Conservation (phyloP, 352 stramenopile species). For the Pythium aristosporum region DNA sequence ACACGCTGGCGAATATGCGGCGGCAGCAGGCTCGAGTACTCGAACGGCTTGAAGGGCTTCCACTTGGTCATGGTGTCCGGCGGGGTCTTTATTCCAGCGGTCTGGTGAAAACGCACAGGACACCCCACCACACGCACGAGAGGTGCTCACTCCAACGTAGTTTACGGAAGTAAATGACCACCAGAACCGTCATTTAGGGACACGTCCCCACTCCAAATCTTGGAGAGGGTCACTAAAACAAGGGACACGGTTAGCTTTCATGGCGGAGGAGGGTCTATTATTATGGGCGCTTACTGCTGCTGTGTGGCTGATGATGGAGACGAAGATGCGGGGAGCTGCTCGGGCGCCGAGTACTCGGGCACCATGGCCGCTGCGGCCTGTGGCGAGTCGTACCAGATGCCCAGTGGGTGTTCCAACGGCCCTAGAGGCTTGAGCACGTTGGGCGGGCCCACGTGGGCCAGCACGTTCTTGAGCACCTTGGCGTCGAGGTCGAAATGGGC, state of each 20-base stretch:
- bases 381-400: slow-evolving; percentile 50
- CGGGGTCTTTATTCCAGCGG: slow-evolving; percentile 15
- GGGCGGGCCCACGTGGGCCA: slow-evolving; percentile 42
- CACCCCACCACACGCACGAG: slow-evolving; percentile 20
- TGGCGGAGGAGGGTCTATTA: slow-evolving; percentile 21
- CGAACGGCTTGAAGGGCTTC: slow-evolving; percentile 83
- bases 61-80: slow-evolving; percentile 66
- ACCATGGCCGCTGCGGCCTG: slow-evolving; percentile 18
- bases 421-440: slow-evolving; percentile 57
- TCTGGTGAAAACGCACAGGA: slow-evolving; percentile 17
- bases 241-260: slow-evolving; percentile 15
- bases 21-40: slow-evolving; percentile 72
- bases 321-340: slow-evolving; percentile 12
- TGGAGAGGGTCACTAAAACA: background rate
- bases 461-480: slow-evolving; percentile 36
- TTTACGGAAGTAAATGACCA: slow-evolving; percentile 26
- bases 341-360: slow-evolving; percentile 7
- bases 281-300: slow-evolving; percentile 5
- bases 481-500: slow-evolving; percentile 47
- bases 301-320: slow-evolving; percentile 4
- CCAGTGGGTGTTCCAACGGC: slow-evolving; percentile 47
- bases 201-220: background rate
- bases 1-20: slow-evolving; percentile 69
- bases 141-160: background rate
- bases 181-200: slow-evolving; percentile 27